These are phyloP conservation scores for Eudorina sp. DNA, from an alignment of 139 green algal genomes.

Conservation along the genomic window DNA sequence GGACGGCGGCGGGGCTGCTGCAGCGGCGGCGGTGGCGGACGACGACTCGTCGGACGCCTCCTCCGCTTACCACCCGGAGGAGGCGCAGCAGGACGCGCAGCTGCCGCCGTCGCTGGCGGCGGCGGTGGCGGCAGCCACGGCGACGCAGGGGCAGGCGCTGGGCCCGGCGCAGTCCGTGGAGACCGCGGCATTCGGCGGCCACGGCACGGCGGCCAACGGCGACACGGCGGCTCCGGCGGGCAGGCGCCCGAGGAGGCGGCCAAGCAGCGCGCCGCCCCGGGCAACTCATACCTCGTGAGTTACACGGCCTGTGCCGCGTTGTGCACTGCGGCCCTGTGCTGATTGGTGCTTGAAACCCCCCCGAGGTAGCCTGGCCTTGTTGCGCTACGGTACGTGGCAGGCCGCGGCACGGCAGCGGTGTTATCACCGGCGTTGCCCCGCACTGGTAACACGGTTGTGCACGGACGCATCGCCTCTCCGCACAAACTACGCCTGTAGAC, in stretches of 20 bases:
- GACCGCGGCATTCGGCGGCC: background rate
- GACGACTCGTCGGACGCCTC: conserved; percentile 40
- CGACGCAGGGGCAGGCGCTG: background rate
- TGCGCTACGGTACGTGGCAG: too few relatives aligned
- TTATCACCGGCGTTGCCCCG: too few relatives aligned
- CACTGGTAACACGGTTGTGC: background rate
- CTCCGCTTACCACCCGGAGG: conserved; percentile 24
- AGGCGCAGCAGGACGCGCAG: background rate
- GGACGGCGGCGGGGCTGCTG: conserved; percentile 20
- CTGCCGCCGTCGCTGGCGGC: background rate
- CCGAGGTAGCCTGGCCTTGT: too few relatives aligned
- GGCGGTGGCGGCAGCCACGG: background rate
- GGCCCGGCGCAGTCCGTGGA: background rate
- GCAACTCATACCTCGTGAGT: conserved; percentile 37
- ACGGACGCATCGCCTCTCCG: too few relatives aligned
- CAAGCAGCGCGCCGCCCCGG: background rate
- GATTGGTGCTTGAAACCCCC: too few relatives aligned
- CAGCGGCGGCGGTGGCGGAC: background rate
- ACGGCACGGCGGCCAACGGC: background rate
- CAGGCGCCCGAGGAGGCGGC: background rate
- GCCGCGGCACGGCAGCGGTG: too few relatives aligned
- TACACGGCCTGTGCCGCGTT: too few relatives aligned
- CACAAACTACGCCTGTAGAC: too few relatives aligned
- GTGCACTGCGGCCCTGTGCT: background rate
- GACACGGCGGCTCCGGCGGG: background rate